Conservation (phyloP, 2,329 filamentous ascomycete genomes). For the Colletotrichum magnum region DNA sequence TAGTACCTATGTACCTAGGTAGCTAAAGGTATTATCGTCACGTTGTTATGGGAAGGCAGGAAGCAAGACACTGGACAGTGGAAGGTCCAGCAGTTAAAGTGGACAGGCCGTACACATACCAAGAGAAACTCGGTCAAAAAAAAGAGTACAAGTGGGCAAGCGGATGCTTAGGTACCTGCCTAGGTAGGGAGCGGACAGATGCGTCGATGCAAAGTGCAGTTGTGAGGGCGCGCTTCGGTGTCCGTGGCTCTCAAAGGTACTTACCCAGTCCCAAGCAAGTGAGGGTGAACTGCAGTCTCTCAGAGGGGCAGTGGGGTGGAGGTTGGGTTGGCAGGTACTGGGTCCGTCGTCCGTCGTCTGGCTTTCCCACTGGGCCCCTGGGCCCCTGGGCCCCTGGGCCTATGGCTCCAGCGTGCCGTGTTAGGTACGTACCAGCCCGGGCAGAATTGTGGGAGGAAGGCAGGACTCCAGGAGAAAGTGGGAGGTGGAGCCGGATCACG, state of each 20-base stretch:
- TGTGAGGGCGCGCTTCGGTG: too few species aligned
- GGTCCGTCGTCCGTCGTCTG: too few species aligned
- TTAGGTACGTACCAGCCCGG: constrained; percentile 25
- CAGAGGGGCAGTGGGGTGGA: not conserved
- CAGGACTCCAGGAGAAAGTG: constrained; percentile 26
- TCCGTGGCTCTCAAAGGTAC: too few species aligned
- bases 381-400: not conserved
- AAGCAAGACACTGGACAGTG: too few species aligned
- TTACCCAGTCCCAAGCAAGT: too few species aligned
- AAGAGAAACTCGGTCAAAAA: constrained; percentile 2
- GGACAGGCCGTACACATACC: constrained; percentile 1
- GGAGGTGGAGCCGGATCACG: constrained; percentile 28
- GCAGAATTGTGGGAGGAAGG: constrained; percentile 24
- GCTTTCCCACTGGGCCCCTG: too few species aligned
- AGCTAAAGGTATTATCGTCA: too few species aligned
- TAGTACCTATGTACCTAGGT: too few species aligned
- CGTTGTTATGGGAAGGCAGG: too few species aligned
- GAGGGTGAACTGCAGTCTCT: too few species aligned
- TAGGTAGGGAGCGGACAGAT: too few species aligned
- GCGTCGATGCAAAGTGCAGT: too few species aligned
- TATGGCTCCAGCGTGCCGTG: not conserved
- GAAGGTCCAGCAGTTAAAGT: constrained; percentile 21
- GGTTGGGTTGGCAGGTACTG: not conserved
- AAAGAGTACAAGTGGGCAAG: constrained; percentile 26
- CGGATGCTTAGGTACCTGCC: not conserved